Base-by-base conservation (phyloP, 129 eudicot species). In the Logfia minima region DNA sequence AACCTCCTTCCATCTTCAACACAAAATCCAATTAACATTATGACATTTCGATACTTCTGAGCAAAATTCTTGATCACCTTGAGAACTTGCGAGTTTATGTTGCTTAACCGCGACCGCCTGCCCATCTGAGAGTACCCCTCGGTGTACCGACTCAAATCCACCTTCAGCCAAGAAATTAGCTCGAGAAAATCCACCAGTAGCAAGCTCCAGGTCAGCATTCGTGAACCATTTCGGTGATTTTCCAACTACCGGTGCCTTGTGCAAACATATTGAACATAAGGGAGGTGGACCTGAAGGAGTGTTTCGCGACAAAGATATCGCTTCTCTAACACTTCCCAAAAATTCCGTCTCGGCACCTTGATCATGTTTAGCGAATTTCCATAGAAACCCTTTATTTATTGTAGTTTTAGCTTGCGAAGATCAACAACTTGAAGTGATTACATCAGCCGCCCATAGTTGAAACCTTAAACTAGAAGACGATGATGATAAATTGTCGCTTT, bases 21-120 rank as follows among this genome's bases (percentile, higher is more conserved):
- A 79, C 98, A 94, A 72, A 87, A 94, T 32, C 98, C 98, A 51
- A 94, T 94, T 81, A 94, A 76, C 92, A 87, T 91, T 19, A 94
- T 97, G 53, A 94, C 98, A 82, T 94, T 94, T 1, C 98, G 90
- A 82, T 94, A 94, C 97, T 85, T 94, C 98, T 4, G 98, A 91
- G 78, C 93, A 94, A 71, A 94, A 93, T 78, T 93, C 98, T 68
- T 86, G 90, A 84, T 93, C 98, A 18, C 98, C 98, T 81, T 93
- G 98, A 73, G 93, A 84, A 81, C 98, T 93, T 7, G 98, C 97
- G 84, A 93, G 68, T 77, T 93, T 95, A 78, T 95, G 97, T 51
- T 95, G 99, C 85, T 95, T 95, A 34, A 95, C 99, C 22, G 99
- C 99, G 29, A 95, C 85, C 0, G 83, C 82, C 75, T 85, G 97